These are phyloP conservation scores for Phaffomyces thermotolerans DNA, from an alignment of 805 yeast genomes.

Conservation along the genomic window DNA sequence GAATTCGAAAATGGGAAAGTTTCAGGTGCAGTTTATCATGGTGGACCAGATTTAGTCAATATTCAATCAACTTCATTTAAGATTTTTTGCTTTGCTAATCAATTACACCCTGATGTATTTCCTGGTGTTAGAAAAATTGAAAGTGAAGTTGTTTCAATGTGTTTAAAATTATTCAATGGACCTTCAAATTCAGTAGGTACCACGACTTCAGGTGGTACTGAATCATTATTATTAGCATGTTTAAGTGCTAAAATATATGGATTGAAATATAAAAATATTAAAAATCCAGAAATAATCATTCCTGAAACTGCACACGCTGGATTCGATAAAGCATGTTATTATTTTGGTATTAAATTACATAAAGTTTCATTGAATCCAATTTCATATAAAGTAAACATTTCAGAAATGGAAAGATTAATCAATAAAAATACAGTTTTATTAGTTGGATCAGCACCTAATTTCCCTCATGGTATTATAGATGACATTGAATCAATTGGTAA, in stretches of 20 bases:
- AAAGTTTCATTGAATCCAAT: constrained; percentile 62
- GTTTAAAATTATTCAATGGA: constrained; percentile 69
- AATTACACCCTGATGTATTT: constrained; percentile 93
- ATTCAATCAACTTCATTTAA: constrained; percentile 75
- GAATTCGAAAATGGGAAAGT: constrained; percentile 83
- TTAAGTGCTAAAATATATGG: constrained; percentile 83
- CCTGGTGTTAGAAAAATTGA: constrained; percentile 98
- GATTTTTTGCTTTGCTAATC: constrained; percentile 81
- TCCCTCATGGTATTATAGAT: constrained; percentile 94
- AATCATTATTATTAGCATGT: constrained; percentile 79
- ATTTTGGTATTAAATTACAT: constrained; percentile 79
- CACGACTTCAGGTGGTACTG: constrained; percentile 93
- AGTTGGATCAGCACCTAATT: constrained; percentile 94
- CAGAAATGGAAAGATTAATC: constrained; percentile 55
- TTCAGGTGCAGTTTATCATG: constrained; percentile 96
- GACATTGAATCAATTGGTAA: constrained; percentile 77
- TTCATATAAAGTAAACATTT: constrained; percentile 60
- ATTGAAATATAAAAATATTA: constrained; percentile 46
- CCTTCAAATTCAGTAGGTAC: constrained; percentile 69
- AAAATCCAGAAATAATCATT: constrained; percentile 78
- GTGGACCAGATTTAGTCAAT: constrained; percentile 69
- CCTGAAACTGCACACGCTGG: constrained; percentile 94
- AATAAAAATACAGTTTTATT: constrained; percentile 75
- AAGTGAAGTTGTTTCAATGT: constrained; percentile 91
- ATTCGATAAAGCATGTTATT: constrained; percentile 84